phyloP scores from a whole-genome alignment of 75 land plant genomes.

The Ceratopteris richardii region DNA sequence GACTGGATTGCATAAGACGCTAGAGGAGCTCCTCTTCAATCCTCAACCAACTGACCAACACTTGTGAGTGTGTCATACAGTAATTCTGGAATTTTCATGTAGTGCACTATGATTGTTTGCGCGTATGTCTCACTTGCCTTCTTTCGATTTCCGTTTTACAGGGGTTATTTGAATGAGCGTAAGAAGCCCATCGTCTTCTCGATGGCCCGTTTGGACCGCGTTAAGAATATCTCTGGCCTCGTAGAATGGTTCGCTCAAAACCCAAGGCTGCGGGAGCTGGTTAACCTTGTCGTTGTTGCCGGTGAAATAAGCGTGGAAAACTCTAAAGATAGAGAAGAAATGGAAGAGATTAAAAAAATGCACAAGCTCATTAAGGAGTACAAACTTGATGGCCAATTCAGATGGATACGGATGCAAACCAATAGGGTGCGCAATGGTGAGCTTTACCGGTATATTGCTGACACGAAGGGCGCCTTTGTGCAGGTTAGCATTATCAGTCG shows the following conservation, averaged over 20 bases:
- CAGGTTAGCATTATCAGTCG: no score
- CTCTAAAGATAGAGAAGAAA: constrained; percentile 58
- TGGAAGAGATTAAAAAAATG: constrained; percentile 56
- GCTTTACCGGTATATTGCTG: constrained; percentile 55
- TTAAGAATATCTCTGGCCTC: constrained; percentile 58
- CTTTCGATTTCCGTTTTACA: constrained; percentile 11
- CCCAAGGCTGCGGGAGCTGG: constrained; percentile 29
- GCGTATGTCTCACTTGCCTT: no score
- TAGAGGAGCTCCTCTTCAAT: constrained; percentile 44
- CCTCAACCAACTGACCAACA: constrained; percentile 46
- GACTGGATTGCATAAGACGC: constrained; percentile 38
- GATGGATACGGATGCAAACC: constrained; percentile 47
- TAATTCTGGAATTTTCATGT: no score
- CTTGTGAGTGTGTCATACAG: constrained; percentile 28
- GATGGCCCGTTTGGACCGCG: constrained; percentile 63
- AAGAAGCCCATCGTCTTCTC: constrained; percentile 62
- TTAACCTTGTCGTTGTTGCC: constrained; percentile 67
- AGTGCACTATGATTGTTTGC: no score
- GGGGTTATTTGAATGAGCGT: constrained; percentile 36
- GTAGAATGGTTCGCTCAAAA: constrained; percentile 55
- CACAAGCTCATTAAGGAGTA: constrained; percentile 45
- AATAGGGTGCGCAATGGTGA: constrained; percentile 53
- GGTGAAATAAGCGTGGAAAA: no score
- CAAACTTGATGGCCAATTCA: constrained; percentile 42
- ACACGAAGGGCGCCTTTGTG: constrained; percentile 46